Percentiles rank a stretch among this genome's conserved stretches.
Conservation (phyloP, 495 filamentous ascomycete species). For the Annulohypoxylon maeteangense region DNA sequence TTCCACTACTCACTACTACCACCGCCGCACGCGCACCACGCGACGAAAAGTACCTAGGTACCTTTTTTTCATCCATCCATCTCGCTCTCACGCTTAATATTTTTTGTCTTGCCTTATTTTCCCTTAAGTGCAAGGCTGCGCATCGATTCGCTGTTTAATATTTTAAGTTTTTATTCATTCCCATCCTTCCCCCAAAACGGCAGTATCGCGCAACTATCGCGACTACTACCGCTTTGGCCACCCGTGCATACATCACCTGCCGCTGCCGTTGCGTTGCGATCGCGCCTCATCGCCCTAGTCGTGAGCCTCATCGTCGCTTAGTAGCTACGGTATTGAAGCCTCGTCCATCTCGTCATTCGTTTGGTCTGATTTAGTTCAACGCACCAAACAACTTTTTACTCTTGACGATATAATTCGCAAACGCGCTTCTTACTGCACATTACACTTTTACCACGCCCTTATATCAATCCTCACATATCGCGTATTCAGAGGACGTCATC, state of each 20-base stretch:
- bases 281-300: slow-evolving; percentile 12
- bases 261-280: neutral
- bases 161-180: slow-evolving; percentile 38
- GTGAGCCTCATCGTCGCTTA: slow-evolving; percentile 32
- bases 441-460: neutral
- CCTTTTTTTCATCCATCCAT: slow-evolving; percentile 19
- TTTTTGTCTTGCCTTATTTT: slow-evolving; percentile 32
- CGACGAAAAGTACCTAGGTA: slow-evolving; percentile 44
- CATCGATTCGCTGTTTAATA: slow-evolving; percentile 39
- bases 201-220: slow-evolving; percentile 37
- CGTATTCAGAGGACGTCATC: neutral
- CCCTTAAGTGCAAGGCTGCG: slow-evolving; percentile 28
- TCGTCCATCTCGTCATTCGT: slow-evolving; percentile 8
- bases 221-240: slow-evolving; percentile 37
- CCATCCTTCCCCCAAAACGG: slow-evolving; percentile 38
- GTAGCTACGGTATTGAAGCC: slow-evolving; percentile 10
- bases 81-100: slow-evolving; percentile 10
- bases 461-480: neutral
- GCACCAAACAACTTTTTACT: slow-evolving; percentile 33
- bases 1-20: slow-evolving; percentile 26
- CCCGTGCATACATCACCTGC: neutral
- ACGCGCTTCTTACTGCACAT: slow-evolving; percentile 3
- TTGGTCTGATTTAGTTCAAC: slow-evolving; percentile 49
- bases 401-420: neutral
- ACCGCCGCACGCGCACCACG: slow-evolving; percentile 40